Conservation (phyloP, 1,284 basidiomycete genomes). For the Neotropicomus parvogracilis region DNA sequence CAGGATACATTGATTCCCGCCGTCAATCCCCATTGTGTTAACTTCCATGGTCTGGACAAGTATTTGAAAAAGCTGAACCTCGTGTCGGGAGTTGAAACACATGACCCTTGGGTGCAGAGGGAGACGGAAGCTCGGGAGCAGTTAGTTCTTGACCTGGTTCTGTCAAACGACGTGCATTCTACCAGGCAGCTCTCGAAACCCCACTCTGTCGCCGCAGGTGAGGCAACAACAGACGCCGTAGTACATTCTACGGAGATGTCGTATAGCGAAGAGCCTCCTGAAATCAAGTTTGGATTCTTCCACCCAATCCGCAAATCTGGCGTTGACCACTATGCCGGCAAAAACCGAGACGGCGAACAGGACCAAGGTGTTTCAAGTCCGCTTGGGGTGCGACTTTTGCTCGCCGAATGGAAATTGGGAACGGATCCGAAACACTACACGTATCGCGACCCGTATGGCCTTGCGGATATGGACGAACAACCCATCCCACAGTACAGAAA, state of each 20-base stretch:
- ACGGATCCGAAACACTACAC: constrained; percentile 46
- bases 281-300: constrained; percentile 58
- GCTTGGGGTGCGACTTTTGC: constrained; percentile 55
- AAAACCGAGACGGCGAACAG: constrained; percentile 20
- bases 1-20: constrained; percentile 41
- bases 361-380: constrained; percentile 32
- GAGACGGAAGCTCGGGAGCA: constrained; percentile 58
- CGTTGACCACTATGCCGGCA: constrained; percentile 28
- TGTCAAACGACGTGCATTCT: constrained; percentile 58
- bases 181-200: constrained; percentile 38
- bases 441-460: constrained; percentile 55
- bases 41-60: constrained; percentile 36
- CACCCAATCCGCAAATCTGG: constrained; percentile 41
- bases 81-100: constrained; percentile 34
- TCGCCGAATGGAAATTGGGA: constrained; percentile 65
- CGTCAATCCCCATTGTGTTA: constrained; percentile 36
- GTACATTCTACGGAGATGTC: constrained; percentile 48
- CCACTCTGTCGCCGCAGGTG: constrained; percentile 21
- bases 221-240: constrained; percentile 46
- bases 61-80: constrained; percentile 42
- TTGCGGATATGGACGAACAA: constrained; percentile 25
- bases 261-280: constrained; percentile 49
- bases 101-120: constrained; percentile 39
- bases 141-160: constrained; percentile 56
- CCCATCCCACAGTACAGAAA: constrained; percentile 19